These are phyloP conservation scores for Arthrinium phaeospermum DNA, from an alignment of 2,329 filamentous ascomycete genomes.

Conservation along the genomic window DNA sequence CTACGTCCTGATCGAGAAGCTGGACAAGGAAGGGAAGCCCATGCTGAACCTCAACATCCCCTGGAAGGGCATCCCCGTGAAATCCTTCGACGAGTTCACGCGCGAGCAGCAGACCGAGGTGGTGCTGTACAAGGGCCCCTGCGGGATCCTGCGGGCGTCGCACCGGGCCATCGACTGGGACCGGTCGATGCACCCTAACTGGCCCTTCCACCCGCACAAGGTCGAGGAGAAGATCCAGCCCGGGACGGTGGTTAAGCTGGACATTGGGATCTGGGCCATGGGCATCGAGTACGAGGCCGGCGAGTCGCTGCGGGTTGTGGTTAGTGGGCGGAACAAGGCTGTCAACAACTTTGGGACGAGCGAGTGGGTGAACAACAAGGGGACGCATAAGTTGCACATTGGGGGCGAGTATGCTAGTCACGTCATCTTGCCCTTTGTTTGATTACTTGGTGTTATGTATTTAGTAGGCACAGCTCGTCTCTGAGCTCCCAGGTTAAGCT, in stretches of 20 bases:
- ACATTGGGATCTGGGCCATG: constrained; percentile 38
- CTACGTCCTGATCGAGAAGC: constrained; percentile 48
- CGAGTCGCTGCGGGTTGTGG: constrained; percentile 30
- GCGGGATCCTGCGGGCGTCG: constrained; percentile 34
- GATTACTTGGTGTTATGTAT: neutral
- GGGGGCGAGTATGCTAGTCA: constrained; percentile 31
- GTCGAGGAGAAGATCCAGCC: constrained; percentile 31
- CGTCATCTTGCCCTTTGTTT: constrained; percentile 27
- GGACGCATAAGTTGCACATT: constrained; percentile 30
- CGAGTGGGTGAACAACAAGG: constrained; percentile 27
- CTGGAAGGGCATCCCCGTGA: constrained; percentile 28
- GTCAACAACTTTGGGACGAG: constrained; percentile 28
- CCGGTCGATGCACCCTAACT: constrained; percentile 35
- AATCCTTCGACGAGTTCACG: constrained; percentile 30
- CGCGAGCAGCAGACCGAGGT: constrained; percentile 32
- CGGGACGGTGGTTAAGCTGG: constrained; percentile 33
- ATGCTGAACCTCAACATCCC: constrained; percentile 36
- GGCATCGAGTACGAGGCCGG: constrained; percentile 37
- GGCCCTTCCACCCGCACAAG: constrained; percentile 35
- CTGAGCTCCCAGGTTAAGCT: neutral
- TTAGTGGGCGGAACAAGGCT: constrained; percentile 31
- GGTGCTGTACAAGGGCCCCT: constrained; percentile 33
- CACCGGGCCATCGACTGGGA: constrained; percentile 31
- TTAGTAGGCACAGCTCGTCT: neutral
- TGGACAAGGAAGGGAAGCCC: constrained; percentile 26